Conservation (phyloP, 2,329 filamentous ascomycete genomes). For the Botrytis fragariae region DNA sequence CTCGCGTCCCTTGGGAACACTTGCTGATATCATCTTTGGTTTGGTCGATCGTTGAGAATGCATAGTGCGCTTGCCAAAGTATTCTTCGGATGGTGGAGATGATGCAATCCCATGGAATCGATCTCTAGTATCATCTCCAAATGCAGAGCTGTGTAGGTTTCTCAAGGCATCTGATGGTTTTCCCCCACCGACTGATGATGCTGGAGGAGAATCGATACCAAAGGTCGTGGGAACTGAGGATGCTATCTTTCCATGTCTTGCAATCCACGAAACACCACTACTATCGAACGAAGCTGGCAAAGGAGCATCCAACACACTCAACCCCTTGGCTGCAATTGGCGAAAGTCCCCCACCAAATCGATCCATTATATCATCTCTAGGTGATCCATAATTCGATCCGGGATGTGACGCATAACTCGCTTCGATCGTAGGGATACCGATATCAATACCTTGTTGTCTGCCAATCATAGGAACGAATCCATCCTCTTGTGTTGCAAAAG, state of each 20-base stretch:
- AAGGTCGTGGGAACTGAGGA: constrained; percentile 92
- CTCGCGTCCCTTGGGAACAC: constrained; percentile 62
- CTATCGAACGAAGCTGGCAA: constrained; percentile 95
- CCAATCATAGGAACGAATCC: constrained; percentile 44
- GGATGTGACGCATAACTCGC: constrained; percentile 51
- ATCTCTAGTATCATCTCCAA: constrained; percentile 58
- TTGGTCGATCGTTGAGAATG: constrained; percentile 65
- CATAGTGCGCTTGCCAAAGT: constrained; percentile 70
- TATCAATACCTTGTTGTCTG: constrained; percentile 52
- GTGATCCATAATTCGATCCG: constrained; percentile 73
- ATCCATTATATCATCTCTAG: constrained; percentile 60
- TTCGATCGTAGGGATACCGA: constrained; percentile 49
- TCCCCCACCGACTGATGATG: constrained; percentile 62
- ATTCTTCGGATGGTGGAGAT: constrained; percentile 52
- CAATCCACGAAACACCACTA: constrained; percentile 89
- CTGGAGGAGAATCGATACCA: constrained; percentile 79
- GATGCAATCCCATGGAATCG: constrained; percentile 56
- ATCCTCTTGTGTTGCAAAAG: constrained; percentile 54
- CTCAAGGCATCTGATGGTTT: constrained; percentile 65
- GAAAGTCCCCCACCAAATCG: constrained; percentile 73
- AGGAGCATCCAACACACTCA: constrained; percentile 92
- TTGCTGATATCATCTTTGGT: constrained; percentile 66
- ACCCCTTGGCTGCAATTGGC: constrained; percentile 64
- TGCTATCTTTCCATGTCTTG: constrained; percentile 84
- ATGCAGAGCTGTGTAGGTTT: constrained; percentile 63